Evolutionary conservation across 805 yeast genomes (phyloP).

Genomic region (Barnettozyma botsteinii): DNA sequence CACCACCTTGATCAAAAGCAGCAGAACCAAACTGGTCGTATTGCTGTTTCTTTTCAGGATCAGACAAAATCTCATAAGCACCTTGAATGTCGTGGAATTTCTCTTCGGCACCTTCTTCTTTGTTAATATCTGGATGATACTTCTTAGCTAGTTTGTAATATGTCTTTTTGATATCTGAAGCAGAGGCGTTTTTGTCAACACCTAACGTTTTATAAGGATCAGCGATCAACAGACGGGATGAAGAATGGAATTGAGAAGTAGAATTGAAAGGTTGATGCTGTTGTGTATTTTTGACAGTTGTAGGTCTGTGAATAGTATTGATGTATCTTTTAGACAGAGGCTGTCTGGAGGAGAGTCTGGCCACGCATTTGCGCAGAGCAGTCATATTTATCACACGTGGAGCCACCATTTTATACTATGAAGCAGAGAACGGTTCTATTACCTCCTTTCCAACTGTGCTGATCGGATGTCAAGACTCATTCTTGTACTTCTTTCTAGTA

Average conservation of each 20-base stretch:
- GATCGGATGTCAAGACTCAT: no score
- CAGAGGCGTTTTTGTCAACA: slow-evolving; percentile 60
- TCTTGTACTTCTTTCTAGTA: no score
- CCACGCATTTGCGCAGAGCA: background rate
- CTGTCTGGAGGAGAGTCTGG: background rate
- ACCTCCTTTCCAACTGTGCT: no score
- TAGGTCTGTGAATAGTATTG: background rate
- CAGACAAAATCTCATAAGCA: slow-evolving; percentile 87
- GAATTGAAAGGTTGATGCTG: no score
- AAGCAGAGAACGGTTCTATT: no score
- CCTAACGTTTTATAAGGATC: slow-evolving; percentile 90
- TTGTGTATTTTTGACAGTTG: no score
- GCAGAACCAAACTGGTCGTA: slow-evolving; percentile 89
- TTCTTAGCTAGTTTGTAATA: slow-evolving; percentile 91
- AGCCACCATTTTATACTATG: no score
- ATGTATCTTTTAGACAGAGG: slow-evolving; percentile 5
- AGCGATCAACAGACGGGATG: slow-evolving; percentile 26
- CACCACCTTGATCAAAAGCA: slow-evolving; percentile 51
- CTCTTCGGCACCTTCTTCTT: slow-evolving; percentile 81
- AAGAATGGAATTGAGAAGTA: slow-evolving; percentile 37
- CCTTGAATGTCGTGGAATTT: slow-evolving; percentile 90
- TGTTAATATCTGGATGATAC: slow-evolving; percentile 95
- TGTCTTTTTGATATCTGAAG: slow-evolving; percentile 89
- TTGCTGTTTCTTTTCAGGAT: slow-evolving; percentile 78
- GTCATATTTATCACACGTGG: background rate